Conservation (phyloP, 495 filamentous ascomycete genomes). For the Thermothielavioides terrestris region DNA sequence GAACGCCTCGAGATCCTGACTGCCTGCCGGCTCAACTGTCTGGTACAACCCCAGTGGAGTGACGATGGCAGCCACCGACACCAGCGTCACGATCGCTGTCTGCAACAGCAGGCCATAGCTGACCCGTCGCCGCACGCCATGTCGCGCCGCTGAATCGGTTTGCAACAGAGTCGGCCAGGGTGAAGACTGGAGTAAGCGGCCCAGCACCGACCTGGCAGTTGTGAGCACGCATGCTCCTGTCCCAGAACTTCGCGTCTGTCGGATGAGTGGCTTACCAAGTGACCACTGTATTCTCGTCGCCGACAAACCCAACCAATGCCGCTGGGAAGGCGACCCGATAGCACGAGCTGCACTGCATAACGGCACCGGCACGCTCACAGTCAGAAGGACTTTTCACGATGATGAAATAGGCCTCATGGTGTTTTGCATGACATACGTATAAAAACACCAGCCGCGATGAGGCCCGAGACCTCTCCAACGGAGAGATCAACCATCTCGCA, state of each 20-base stretch:
- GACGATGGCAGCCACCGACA: conserved; percentile 1
- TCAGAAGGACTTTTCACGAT: not conserved
- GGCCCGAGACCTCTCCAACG: not conserved
- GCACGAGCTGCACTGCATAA: not conserved
- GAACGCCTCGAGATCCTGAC: not conserved
- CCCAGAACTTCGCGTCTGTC: no score
- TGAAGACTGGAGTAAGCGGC: not conserved
- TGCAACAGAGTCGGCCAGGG: not conserved
- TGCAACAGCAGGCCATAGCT: conserved; percentile 1
- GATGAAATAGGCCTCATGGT: no score
- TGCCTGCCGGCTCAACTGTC: not conserved
- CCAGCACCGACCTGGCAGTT: conserved; percentile 4
- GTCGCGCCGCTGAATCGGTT: not conserved
- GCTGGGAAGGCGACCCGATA: not conserved
- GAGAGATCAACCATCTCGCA: conserved; percentile 1
- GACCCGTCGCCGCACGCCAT: not conserved
- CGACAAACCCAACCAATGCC: not conserved
- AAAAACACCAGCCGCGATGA: conserved; percentile 2
- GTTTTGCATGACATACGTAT: not conserved
- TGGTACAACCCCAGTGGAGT: conserved; percentile 7
- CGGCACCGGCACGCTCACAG: not conserved
- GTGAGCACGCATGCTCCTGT: no score
- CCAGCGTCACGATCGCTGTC: not conserved
- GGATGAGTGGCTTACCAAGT: no score
- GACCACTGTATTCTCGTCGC: not conserved